Conservation (phyloP, 768 basidiomycete genomes). For the Pleurotus tuber-regium region DNA sequence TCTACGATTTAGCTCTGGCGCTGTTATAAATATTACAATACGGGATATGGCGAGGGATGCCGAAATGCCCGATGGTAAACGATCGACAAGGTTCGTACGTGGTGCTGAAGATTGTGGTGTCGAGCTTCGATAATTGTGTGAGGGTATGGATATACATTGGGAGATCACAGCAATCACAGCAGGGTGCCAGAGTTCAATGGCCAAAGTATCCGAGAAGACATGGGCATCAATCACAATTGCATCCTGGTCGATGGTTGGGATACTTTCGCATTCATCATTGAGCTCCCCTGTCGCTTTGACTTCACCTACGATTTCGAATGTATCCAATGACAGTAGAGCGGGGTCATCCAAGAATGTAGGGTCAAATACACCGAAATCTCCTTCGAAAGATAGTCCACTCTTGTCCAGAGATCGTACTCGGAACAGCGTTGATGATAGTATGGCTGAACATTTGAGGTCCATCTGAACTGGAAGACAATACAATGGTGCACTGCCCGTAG, state of each 20-base stretch:
- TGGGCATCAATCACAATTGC: slow-evolving; percentile 46
- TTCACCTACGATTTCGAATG: slow-evolving; percentile 43
- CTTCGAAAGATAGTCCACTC: slow-evolving; percentile 22
- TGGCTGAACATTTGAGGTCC: slow-evolving; percentile 36
- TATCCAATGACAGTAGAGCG: slow-evolving; percentile 54
- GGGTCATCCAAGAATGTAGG: slow-evolving; percentile 44
- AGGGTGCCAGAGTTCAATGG: slow-evolving; percentile 67
- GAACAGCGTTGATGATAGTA: slow-evolving; percentile 51
- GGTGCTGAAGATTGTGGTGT: slow-evolving; percentile 9
- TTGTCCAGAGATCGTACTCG: slow-evolving; percentile 40
- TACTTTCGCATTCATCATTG: slow-evolving; percentile 39
- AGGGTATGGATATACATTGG: slow-evolving; percentile 38
- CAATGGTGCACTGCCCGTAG: slow-evolving; percentile 22
- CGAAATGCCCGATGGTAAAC: slow-evolving; percentile 54
- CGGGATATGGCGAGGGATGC: slow-evolving; percentile 57
- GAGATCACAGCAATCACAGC: slow-evolving; percentile 53
- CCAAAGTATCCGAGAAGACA: slow-evolving; percentile 54
- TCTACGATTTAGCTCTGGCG: slow-evolving; percentile 77
- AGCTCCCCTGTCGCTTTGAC: slow-evolving; percentile 50
- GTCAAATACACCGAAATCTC: slow-evolving; percentile 26
- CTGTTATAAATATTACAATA: slow-evolving; percentile 66
- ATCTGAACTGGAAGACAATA: slow-evolving; percentile 45
- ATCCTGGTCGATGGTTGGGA: slow-evolving; percentile 39
- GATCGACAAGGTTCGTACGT: slow-evolving; percentile 29
- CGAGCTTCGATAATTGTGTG: slow-evolving; percentile 22